These are phyloP conservation scores for Oidiodendron maius DNA, from an alignment of 495 filamentous ascomycete genomes.

Conservation along the genomic window DNA sequence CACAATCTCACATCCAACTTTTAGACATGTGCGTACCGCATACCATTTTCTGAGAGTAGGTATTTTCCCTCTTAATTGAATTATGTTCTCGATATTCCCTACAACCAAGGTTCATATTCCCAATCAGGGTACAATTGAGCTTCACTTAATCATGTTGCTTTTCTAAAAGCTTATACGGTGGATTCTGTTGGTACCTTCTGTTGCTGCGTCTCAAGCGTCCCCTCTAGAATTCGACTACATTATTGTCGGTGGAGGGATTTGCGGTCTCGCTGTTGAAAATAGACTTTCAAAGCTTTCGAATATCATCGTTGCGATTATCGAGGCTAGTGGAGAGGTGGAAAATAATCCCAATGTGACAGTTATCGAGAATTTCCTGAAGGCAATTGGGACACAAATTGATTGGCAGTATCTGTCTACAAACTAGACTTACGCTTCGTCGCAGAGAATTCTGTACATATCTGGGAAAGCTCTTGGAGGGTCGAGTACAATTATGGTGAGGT, in stretches of 20 bases:
- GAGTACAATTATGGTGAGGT: slow-evolving; percentile 40
- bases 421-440: slow-evolving; percentile 34
- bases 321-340: slow-evolving; percentile 45
- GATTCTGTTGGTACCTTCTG: neutral
- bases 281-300: slow-evolving; percentile 39
- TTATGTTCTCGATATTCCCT: too few species aligned
- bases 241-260: neutral
- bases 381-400: slow-evolving; percentile 41
- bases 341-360: slow-evolving; percentile 45
- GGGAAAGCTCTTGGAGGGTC: slow-evolving; percentile 50
- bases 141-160: neutral
- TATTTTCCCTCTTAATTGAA: too few species aligned
- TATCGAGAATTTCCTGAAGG: slow-evolving; percentile 28
- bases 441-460: slow-evolving; percentile 31
- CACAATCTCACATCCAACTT: too few species aligned
- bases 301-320: slow-evolving; percentile 43
- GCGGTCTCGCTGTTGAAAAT: neutral
- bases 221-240: neutral
- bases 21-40: too few species aligned
- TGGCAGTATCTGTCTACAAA: slow-evolving; percentile 43
- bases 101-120: too few species aligned
- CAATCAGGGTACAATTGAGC: too few species aligned
- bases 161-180: neutral
- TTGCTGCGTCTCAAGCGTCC: neutral
- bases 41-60: too few species aligned